phyloP scores from a whole-genome alignment of 2,329 filamentous ascomycete species.

The Diplodia mutila region DNA sequence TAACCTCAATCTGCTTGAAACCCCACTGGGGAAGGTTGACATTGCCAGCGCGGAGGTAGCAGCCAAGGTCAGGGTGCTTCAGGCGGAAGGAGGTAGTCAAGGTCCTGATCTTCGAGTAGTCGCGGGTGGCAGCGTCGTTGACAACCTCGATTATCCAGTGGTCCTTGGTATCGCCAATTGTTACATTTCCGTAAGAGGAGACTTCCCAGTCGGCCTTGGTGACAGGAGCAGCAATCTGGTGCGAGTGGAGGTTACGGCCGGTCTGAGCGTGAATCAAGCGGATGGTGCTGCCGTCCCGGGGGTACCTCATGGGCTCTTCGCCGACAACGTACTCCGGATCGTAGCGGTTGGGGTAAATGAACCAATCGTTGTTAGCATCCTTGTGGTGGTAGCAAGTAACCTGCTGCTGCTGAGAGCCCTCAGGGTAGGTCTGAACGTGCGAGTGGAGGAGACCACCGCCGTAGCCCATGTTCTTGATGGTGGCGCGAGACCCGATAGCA shows the following conservation, averaged over 20 bases:
- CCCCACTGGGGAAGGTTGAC: constrained; percentile 98
- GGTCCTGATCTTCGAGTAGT: constrained; percentile 83
- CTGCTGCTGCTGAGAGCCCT: constrained; percentile 92
- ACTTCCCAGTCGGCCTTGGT: constrained; percentile 91
- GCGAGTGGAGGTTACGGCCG: constrained; percentile 95
- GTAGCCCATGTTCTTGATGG: constrained; percentile 99
- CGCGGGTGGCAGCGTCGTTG: constrained; percentile 82
- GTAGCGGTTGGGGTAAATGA: constrained; percentile 90
- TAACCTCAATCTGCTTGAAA: constrained; percentile 99
- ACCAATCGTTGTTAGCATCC: constrained; percentile 99
- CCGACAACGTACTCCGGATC: constrained; percentile 74
- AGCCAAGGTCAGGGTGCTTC: constrained; percentile 78
- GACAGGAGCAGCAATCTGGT: constrained; percentile 84
- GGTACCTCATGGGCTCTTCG: constrained; percentile 70
- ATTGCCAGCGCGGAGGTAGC: constrained; percentile 93
- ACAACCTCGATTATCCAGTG: constrained; percentile 96
- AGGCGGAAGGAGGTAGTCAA: constrained; percentile 92
- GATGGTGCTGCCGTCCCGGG: constrained; percentile 76
- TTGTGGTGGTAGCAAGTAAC: constrained; percentile 99
- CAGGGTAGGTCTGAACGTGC: constrained; percentile 93
- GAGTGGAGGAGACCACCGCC: constrained; percentile 95
- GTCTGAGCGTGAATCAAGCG: constrained; percentile 94
- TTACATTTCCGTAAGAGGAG: constrained; percentile 93
- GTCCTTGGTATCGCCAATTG: constrained; percentile 94
- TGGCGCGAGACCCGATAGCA: constrained; percentile 84